Percentiles rank a stretch among this genome's conserved stretches.
Conservation (phyloP, 768 basidiomycete genomes). For the Mycena amicta region DNA sequence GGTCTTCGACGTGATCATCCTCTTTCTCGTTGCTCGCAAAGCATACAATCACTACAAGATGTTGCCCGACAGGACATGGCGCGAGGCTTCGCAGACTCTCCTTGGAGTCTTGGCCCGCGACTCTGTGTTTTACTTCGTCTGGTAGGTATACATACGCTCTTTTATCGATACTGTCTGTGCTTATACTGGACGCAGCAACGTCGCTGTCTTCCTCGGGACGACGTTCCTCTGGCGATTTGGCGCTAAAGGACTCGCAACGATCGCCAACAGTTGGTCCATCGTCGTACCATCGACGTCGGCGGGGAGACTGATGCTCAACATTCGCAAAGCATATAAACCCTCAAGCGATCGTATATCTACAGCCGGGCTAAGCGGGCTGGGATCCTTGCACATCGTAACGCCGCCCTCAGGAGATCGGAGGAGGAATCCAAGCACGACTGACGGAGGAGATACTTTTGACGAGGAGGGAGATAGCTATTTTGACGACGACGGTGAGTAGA, state of each 20-base stretch:
- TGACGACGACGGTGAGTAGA: not conserved
- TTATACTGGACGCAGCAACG: conserved; percentile 6
- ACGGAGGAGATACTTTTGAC: not conserved
- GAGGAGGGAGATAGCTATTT: not conserved
- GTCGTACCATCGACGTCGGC: conserved; percentile 21
- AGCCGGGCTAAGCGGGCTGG: conserved; percentile 10
- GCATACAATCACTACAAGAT: conserved; percentile 19
- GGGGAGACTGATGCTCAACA: conserved; percentile 17
- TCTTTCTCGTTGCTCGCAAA: conserved; percentile 15
- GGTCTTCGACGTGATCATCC: conserved; percentile 18
- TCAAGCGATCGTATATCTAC: conserved; percentile 12
- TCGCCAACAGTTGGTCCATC: conserved; percentile 22
- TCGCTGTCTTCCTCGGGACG: conserved; percentile 14
- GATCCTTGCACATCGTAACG: conserved; percentile 12
- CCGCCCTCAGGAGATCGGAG: not conserved
- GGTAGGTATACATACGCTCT: no score
- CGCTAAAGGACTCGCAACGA: conserved; percentile 12
- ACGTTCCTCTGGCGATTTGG: conserved; percentile 21
- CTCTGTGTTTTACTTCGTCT: conserved; percentile 18
- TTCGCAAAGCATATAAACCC: conserved; percentile 10
- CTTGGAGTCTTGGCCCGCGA: conserved; percentile 18
- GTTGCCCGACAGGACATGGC: conserved; percentile 16
- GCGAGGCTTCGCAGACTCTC: conserved; percentile 3
- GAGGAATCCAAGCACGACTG: not conserved
- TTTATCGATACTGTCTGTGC: not conserved